Evolutionary conservation across 345 rosid genomes (phyloP).

Genomic region (Camelina laxa): DNA sequence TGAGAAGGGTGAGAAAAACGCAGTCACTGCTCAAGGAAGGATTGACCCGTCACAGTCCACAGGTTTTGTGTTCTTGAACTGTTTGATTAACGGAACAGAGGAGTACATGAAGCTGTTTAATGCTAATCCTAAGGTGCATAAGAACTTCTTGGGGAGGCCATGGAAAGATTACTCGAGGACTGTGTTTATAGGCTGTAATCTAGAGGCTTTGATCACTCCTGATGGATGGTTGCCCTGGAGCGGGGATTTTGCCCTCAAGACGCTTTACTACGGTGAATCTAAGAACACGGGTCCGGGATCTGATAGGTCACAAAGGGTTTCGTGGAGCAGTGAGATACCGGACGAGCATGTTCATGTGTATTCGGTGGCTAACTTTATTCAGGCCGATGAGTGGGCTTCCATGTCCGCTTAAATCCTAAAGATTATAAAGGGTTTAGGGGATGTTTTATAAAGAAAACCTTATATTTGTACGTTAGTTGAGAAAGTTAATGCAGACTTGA

Average conservation of each 20-base stretch:
- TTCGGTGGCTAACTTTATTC: conserved; percentile 80
- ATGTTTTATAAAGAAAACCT: neutral
- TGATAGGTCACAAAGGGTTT: conserved; percentile 54
- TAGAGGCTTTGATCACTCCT: conserved; percentile 64
- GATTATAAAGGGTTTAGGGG: neutral
- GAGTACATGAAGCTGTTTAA: conserved; percentile 67
- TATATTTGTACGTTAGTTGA: conserved; percentile 21
- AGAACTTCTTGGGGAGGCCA: conserved; percentile 81
- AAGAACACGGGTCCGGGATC: conserved; percentile 74
- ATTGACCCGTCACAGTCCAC: conserved; percentile 80
- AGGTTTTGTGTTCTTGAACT: conserved; percentile 74
- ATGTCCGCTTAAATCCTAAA: conserved; percentile 39
- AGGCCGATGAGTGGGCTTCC: conserved; percentile 77
- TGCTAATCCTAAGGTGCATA: conserved; percentile 67
- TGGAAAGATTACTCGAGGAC: conserved; percentile 96
- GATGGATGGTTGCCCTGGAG: conserved; percentile 86
- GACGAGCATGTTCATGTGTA: conserved; percentile 54
- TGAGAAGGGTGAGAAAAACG: conserved; percentile 76
- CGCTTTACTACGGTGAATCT: conserved; percentile 86
- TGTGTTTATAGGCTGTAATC: conserved; percentile 60
- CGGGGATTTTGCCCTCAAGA: conserved; percentile 70
- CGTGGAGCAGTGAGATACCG: conserved; percentile 82
- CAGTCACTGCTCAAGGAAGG: conserved; percentile 88
- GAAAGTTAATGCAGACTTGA: conserved; percentile 12
- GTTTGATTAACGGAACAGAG: conserved; percentile 76